Conservation (phyloP, 352 stramenopile species). For the Globisporangium acanthophoron region DNA sequence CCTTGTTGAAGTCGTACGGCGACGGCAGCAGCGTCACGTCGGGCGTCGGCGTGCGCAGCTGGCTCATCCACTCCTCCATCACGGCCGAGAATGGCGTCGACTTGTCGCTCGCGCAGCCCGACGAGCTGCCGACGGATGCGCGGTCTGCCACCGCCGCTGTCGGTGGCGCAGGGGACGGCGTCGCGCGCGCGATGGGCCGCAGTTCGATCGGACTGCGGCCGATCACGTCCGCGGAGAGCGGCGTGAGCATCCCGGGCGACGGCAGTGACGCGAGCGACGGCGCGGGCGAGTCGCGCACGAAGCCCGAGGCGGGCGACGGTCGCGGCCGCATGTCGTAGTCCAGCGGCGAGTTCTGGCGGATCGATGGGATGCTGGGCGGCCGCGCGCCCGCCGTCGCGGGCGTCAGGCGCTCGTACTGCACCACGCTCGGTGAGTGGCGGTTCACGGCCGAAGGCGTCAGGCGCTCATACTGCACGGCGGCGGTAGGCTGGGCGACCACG, state of each 20-base stretch:
- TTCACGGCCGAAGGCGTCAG: slow-evolving; percentile 23
- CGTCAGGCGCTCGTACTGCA: slow-evolving; percentile 50
- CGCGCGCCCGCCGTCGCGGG: slow-evolving; percentile 13
- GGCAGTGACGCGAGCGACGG: slow-evolving; percentile 35
- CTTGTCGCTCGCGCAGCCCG: slow-evolving; percentile 6
- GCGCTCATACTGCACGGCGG: slow-evolving; percentile 41
- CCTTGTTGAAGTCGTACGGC: slow-evolving; percentile 74
- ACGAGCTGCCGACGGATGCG: neutral
- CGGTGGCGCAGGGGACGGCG: neutral
- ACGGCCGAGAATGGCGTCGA: slow-evolving; percentile 60
- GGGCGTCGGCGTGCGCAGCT: slow-evolving; percentile 67
- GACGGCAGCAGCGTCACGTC: slow-evolving; percentile 77
- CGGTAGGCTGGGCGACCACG: neutral
- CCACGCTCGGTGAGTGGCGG: slow-evolving; percentile 13
- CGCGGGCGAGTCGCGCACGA: slow-evolving; percentile 20
- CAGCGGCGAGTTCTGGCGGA: slow-evolving; percentile 26
- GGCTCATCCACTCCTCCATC: slow-evolving; percentile 82
- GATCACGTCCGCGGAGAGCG: slow-evolving; percentile 18
- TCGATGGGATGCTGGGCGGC: slow-evolving; percentile 16
- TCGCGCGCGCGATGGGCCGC: slow-evolving; percentile 4
- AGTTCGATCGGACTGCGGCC: slow-evolving; percentile 38
- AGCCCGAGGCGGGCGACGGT: slow-evolving; percentile 13
- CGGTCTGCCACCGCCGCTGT: neutral
- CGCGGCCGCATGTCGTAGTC: slow-evolving; percentile 35
- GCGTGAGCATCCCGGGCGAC: slow-evolving; percentile 49